Evolutionary conservation across 768 basidiomycete genomes (phyloP), one percentile per base, ranked within the genome.

Genomic region (Lactarius deliciosus): DNA sequence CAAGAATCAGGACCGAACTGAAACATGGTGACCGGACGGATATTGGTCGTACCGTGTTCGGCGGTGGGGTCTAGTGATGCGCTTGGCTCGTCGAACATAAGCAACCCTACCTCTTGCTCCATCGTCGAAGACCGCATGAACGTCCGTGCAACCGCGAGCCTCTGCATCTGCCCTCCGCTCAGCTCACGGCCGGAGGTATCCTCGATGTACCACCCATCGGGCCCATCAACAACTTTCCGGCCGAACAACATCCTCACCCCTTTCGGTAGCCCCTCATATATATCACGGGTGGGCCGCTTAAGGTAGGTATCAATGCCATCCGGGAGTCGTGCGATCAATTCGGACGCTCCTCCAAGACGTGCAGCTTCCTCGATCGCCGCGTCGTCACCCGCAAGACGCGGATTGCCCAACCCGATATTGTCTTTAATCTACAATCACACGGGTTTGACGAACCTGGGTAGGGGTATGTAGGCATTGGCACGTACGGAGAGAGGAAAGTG

Each of bases 141-240:
- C n/a, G 82, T 87, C 47, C 88, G 80, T 10, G 88, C 85, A 87
- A 92, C 76, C 9, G 88, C 89, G 66, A 91, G 81, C 62, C 88
- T 80, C 69, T 91, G 90, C 83, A 88, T 86, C 73, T 91, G 87
- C 0, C 91, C 90, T 0, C 90, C 90, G 61, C 86, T 88, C 28
- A 91, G 72, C 9, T 16, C 47, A 10, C 64, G 58, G 15, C 62
- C 20, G n/a, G 34, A 22, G 3, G 62, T 34, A 1, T 53, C 55
- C 22, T 63, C 25, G 34, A 47, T 15, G 16, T 36, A 59, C 20
- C 57, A 59, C 20, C 57, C 50, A 25, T 45, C 10, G 13, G 16
- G 38, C 6, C 10, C 53, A 56, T 25, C 34, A 25, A 45, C 58
- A 11, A 91, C 83, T 30, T 78, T 77, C n/a, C 83, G 75, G 16